These are phyloP conservation scores for Globisporangium nagaii DNA, from an alignment of 352 stramenopile species.

Conservation along the genomic window DNA sequence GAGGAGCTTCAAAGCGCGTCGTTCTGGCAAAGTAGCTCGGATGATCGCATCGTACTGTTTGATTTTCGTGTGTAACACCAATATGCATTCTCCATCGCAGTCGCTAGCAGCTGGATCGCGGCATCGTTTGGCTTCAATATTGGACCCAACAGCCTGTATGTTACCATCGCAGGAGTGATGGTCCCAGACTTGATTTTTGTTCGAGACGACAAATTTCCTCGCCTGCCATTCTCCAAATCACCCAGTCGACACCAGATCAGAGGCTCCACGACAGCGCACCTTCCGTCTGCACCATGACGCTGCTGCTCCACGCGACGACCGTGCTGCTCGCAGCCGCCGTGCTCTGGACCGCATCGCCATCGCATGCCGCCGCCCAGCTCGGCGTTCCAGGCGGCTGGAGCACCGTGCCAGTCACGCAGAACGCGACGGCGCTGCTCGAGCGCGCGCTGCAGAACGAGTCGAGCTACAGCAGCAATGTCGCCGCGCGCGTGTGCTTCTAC, in stretches of 20 bases:
- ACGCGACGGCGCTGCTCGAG: not conserved
- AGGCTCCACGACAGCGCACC: not conserved
- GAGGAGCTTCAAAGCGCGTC: too few species aligned
- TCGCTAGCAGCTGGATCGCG: too few species aligned
- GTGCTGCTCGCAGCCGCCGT: not conserved
- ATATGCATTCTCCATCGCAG: too few species aligned
- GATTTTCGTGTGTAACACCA: too few species aligned
- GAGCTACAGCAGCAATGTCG: slow-evolving; percentile 21
- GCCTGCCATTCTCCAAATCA: slow-evolving; percentile 20
- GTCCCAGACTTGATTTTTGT: too few species aligned
- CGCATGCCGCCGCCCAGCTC: not conserved
- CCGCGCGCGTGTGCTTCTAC: slow-evolving; percentile 31
- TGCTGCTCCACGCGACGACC: not conserved
- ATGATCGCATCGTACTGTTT: too few species aligned
- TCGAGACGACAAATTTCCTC: too few species aligned
- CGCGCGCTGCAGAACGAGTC: slow-evolving; percentile 19
- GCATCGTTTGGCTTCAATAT: too few species aligned
- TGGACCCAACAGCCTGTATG: too few species aligned
- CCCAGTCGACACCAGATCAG: not conserved
- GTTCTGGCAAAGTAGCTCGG: too few species aligned
- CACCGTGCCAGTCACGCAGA: not conserved
- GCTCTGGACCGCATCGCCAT: not conserved
- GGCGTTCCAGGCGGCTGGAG: not conserved
- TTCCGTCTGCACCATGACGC: not conserved
- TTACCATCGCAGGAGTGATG: too few species aligned